phyloP scores from a whole-genome alignment of 1,284 basidiomycete genomes.

The Agroathelia rolfsii region DNA sequence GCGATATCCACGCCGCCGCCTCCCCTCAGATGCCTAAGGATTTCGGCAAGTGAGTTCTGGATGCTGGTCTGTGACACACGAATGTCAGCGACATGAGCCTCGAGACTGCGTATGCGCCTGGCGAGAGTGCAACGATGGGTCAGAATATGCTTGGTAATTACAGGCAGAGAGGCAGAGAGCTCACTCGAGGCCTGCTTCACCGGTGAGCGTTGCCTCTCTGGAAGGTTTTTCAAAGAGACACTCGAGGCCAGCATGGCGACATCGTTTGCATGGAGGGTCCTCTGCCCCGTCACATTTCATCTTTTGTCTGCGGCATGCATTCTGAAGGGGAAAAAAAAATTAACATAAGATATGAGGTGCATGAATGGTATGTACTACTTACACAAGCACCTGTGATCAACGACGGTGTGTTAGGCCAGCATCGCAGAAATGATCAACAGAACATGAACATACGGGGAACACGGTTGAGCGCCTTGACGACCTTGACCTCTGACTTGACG shows the following conservation, averaged over 20 bases:
- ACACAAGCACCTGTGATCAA: slow-evolving; percentile 61
- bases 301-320: slow-evolving; percentile 80
- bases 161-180: slow-evolving; percentile 28
- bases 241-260: slow-evolving; percentile 73
- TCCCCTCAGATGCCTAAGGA: slow-evolving; percentile 58
- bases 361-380: slow-evolving; percentile 21
- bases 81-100: slow-evolving; percentile 74
- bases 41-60: slow-evolving; percentile 67
- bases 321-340: slow-evolving; percentile 39
- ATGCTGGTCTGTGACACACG: slow-evolving; percentile 60
- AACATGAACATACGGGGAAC: slow-evolving; percentile 59
- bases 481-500: slow-evolving; percentile 55
- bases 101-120: slow-evolving; percentile 81
- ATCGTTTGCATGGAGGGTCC: slow-evolving; percentile 84
- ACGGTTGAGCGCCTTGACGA: slow-evolving; percentile 67
- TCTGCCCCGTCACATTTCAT: slow-evolving; percentile 88
- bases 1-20: slow-evolving; percentile 29
- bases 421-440: slow-evolving; percentile 13
- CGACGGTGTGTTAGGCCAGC: slow-evolving; percentile 12
- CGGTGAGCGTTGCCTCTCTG: slow-evolving; percentile 72
- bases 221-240: slow-evolving; percentile 88
- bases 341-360: slow-evolving; percentile 8
- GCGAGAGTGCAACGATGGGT: too few species aligned
- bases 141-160: too few species aligned
- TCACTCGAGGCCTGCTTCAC: slow-evolving; percentile 82